Base-by-base conservation (phyloP, 768 basidiomycete species). In the Thelephora ganbajun region DNA sequence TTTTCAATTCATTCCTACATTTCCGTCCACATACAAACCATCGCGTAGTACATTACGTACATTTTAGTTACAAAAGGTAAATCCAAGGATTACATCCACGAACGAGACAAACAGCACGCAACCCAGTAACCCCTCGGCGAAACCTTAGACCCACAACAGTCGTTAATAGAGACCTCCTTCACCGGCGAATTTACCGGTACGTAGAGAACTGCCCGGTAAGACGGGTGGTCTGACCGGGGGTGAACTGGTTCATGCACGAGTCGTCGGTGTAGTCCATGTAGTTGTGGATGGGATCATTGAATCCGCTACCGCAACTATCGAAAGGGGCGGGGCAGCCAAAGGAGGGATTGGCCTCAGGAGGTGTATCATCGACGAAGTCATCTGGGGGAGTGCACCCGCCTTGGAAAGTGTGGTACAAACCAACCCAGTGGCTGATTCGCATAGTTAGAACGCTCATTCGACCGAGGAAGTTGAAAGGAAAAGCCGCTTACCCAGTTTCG, bases 401-500 rank as follows among this genome's bases (percentile, higher is more conserved):
- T 55, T 78, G 70, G 70, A 76, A 76, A 19, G 75, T 74, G 62
- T 77, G 74, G 61, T 68, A 76, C 22, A 76, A 66, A 23, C 76
- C 75, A 49, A 75, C 62, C 75, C 76, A 79, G 61, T 77, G 75
- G 16, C 76, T 74, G 39, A 72, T 78, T 59, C 70, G 51, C 6
- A 43, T 12, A 33, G 11, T 23, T 35, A 11, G 36, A 39, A 2
- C 6, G n/a, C 19, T 44, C 6, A 16, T 2, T 3, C 13, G 41
- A 7, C 11, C 2, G 18, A 18, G 16, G 37, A 37, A 44, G 45
- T 3, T 26, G 19, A 14, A 20, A 46, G 33, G 39, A 37, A 34
- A 13, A n/a, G 35, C 2, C 19, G 22, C 54, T 12, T n/a, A n/a
- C n/a, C n/a, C n/a, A n/a, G n/a, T n/a, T n/a, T n/a, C n/a, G n/a